Base-by-base conservation (phyloP, 805 yeast species). In the Metschnikowia peoriensis region DNA sequence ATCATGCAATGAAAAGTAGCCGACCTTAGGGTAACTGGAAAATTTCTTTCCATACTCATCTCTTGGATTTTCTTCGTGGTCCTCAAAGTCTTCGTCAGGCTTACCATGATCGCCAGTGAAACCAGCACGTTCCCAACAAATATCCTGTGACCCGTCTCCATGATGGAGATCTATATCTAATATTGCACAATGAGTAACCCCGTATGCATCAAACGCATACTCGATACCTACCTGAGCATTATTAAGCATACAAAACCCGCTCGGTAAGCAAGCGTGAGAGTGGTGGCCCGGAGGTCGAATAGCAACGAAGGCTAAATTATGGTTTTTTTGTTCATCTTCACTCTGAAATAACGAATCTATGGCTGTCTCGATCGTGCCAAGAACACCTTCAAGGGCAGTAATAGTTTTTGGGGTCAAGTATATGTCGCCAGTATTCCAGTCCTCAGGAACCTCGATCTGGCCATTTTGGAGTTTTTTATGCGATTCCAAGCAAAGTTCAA, bases 241-340 rank as follows among this genome's bases (percentile, higher is more conserved):
- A 69, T 89, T 89, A 48, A 89, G 73, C 44, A 89, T 68, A 66
- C 96, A 89, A 64, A 89, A 89, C 2, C 96, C 96, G 27, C 91
- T 84, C 0, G 96, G 96, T n/a, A 82, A 78, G 51, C 86, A 83
- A 0, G 90, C 86, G 61, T 88, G 94, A 27, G 90, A 84, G 67
- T 89, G 96, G 64, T 89, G 96, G 4, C 96, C 96, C 0, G 96
- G 94, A 1, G 94, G 94, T 46, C 94, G 73, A 41, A 88, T 80
- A 1, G 84, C 83, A 0, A 85, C 85, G 68, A 88, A 88, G 1
- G 86, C 84, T 14, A 74, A 62, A 50, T 74, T 61, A 51, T 73
- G 72, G 62, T 69, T 44, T 61, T 61, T 61, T 6, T 54, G 62
- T 11, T 54, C 55, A 11, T 46, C 53, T n/a, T 50, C 37, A 12